Base-by-base conservation (phyloP, 768 basidiomycete genomes). In the Favolaschia claudopus region DNA sequence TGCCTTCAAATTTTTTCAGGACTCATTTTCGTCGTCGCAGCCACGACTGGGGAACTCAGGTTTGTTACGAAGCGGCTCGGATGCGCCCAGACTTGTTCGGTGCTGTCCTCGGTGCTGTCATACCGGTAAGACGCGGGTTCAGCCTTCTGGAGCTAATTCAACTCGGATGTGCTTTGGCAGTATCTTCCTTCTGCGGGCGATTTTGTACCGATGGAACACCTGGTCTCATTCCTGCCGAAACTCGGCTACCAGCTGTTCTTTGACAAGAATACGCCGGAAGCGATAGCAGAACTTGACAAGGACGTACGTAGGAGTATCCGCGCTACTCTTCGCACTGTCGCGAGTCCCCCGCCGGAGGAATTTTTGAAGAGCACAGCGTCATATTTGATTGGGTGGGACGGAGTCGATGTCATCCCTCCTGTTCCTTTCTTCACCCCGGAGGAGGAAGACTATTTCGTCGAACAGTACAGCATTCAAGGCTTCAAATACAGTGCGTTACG, bases 21-120 rank as follows among this genome's bases (percentile, higher is more conserved):
- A n/a, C 8, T 17, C 25, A 32, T 9, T 27, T 47, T 49, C 47
- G 19, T 59, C 27, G 25, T 17, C 43, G 15, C 31, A 89, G 89
- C 13, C 91, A 92, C 65, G 91, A 92, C 60, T 92, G 91, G 91
- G 91, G 91, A 34, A 76, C 88, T 1, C 78, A 82, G 49, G 57
- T 85, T 3, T 91, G 90, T 60, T 88, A 86, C 64, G 88, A 91
- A 69, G 85, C 87, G 12, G 88, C 86, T 1, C 82, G 89, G 15
- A 78, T 81, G 74, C 76, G 88, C 17, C 91, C 89, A 0, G 89
- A 91, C 62, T 69, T 86, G 4, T 83, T 91, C 66, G 73, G 70
- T 0, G 88, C 76, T 4, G 82, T 91, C 15, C 70, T 88, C 14
- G 89, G 86, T 9, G 74, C 77, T 24, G 82, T 81, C 4, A 75